These are phyloP conservation scores for Venturia effusa DNA, from an alignment of 2,329 filamentous ascomycete species.

Conservation along the genomic window DNA sequence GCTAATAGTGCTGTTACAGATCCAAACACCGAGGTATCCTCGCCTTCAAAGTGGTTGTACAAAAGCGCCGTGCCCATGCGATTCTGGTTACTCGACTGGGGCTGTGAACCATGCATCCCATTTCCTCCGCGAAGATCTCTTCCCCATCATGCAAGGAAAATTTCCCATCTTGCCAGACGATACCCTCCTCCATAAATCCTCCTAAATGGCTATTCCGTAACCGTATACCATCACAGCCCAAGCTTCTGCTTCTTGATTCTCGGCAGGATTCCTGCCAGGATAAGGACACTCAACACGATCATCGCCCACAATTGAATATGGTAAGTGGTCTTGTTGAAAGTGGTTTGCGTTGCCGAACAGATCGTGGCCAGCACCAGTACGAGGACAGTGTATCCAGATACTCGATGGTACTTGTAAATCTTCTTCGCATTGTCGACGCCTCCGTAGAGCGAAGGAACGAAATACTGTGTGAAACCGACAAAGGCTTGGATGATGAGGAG, in stretches of 20 bases:
- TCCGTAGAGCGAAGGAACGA: slow-evolving; percentile 62
- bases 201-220: not conserved
- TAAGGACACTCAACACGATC: slow-evolving; percentile 52
- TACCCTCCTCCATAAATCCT: not conserved
- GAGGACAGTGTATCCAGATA: slow-evolving; percentile 63
- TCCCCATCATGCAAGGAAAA: not conserved
- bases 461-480: slow-evolving; percentile 77
- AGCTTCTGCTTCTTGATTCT: slow-evolving; percentile 77
- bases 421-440: slow-evolving; percentile 68
- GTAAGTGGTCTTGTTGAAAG: slow-evolving; percentile 58
- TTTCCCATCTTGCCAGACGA: not conserved
- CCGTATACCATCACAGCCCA: slow-evolving; percentile 35
- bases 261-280: slow-evolving; percentile 62
- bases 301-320: slow-evolving; percentile 69
- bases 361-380: slow-evolving; percentile 64
- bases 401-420: slow-evolving; percentile 83
- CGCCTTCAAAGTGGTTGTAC: not conserved
- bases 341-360: slow-evolving; percentile 62
- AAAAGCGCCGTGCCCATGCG: not conserved
- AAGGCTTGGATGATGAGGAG: slow-evolving; percentile 61
- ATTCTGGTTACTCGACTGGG: not conserved
- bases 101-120: not conserved
- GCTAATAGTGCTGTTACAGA: no score
- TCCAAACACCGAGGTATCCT: not conserved
- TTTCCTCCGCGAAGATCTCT: not conserved